phyloP scores from a whole-genome alignment of 164 flowering plant species.

The Magnolia sinica region DNA sequence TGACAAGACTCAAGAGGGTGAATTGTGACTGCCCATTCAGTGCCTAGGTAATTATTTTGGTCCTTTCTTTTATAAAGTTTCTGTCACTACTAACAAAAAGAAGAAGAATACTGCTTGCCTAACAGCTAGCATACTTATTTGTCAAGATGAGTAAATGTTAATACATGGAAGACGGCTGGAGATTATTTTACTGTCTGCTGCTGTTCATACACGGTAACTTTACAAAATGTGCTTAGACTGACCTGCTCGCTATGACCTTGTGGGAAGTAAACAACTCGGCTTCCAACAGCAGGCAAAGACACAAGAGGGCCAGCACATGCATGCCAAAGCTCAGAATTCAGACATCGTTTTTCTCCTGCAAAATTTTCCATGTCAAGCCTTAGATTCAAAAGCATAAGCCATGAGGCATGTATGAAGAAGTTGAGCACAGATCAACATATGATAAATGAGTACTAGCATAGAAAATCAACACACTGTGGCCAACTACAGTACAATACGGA shows the following conservation, averaged over 20 bases:
- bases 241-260: slow-evolving; percentile 98
- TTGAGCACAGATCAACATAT: neutral
- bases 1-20: neutral
- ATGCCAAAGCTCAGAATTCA: slow-evolving; percentile 96
- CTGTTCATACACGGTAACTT: neutral
- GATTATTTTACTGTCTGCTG: neutral
- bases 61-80: neutral
- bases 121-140: neutral
- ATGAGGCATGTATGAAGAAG: neutral
- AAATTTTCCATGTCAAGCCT: slow-evolving; percentile 6
- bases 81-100: neutral
- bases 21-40: too few species aligned
- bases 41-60: neutral
- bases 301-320: slow-evolving; percentile 99
- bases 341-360: slow-evolving; percentile 69
- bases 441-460: neutral
- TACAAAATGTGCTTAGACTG: slow-evolving; percentile 6
- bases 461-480: neutral
- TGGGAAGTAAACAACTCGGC: slow-evolving; percentile 87
- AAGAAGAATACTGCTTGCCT: neutral
- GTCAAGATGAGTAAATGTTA: neutral
- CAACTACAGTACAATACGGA: too few species aligned
- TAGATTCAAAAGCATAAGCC: neutral
- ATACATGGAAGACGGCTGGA: neutral
- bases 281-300: slow-evolving; percentile 82